Evolutionary conservation across 2,329 filamentous ascomycete species (phyloP), one percentile per base, ranked within the genome.

Genomic region (Chaetomiaceae sp.): DNA sequence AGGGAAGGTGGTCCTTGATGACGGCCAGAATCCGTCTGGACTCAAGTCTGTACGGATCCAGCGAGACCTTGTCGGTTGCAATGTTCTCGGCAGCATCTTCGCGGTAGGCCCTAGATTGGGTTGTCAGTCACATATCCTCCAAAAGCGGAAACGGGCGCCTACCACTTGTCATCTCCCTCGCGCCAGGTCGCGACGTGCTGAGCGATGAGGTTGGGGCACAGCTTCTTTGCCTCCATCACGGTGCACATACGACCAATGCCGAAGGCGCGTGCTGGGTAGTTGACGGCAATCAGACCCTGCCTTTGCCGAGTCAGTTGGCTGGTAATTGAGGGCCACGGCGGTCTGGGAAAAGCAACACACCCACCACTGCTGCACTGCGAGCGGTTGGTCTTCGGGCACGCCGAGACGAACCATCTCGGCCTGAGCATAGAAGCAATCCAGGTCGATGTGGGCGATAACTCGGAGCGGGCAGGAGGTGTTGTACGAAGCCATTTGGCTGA

Each of bases 361-460:
- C 3, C 72, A 85, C 88, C 89, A 97, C 76, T 97, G 92, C 67
- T 95, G 91, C 19, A 99, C 94, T 1, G 91, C 94, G 22, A 99
- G 80, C 9, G 94, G 94, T 60, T 84, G 81, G 53, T 90, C 82
- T 57, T 89, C 84, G 14, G 86, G 75, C 11, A 88, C 75, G 12
- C 84, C 85, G 40, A 97, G 78, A 7, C 94, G 84, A 9, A 96
- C 84, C 80, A 91, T 95, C 72, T 99, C 94, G 67, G 91, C 96
- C 75, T 99, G 94, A 3, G 88, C 88, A 69, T 99, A 99, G 72
- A 99, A 99, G 36, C 92, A 92, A 80, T 99, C 94, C 55, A 99
- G 84, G 65, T 99, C 94, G 59, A 97, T 84, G 69, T 96, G 91
- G 6, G 90, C 89, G 62, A 96, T 83, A 25, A 95, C 88, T 42